Conservation (phyloP, 2,329 filamentous ascomycete species). For the Monilinia aucupariae region DNA sequence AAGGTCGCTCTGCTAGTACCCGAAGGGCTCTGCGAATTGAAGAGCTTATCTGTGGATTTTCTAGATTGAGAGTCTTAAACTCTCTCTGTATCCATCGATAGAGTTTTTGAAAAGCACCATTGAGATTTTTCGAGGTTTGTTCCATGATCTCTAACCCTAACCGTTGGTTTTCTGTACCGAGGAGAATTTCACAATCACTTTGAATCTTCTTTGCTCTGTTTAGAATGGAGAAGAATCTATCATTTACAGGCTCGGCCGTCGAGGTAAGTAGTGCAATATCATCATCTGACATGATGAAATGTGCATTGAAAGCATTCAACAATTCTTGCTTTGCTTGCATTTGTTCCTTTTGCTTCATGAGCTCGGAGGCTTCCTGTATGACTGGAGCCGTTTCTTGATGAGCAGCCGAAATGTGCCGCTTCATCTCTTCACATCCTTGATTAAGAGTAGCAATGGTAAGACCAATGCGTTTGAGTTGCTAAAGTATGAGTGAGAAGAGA, state of each 20-base stretch:
- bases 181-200: conserved; percentile 79
- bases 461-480: conserved; percentile 86
- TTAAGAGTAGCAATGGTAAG: conserved; percentile 73
- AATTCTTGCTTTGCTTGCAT: conserved; percentile 76
- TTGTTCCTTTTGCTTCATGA: conserved; percentile 67
- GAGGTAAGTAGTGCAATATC: conserved; percentile 72
- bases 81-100: conserved; percentile 94
- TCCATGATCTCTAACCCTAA: conserved; percentile 89
- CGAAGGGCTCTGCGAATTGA: conserved; percentile 78
- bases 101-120: conserved; percentile 88
- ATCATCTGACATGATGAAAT: conserved; percentile 80
- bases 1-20: conserved; percentile 82
- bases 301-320: conserved; percentile 68
- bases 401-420: conserved; percentile 67
- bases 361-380: conserved; percentile 67
- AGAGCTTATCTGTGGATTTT: conserved; percentile 86
- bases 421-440: conserved; percentile 73
- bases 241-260: conserved; percentile 75
- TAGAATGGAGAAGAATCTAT: conserved; percentile 74
- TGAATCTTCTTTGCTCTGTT: conserved; percentile 79
- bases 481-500: conserved; percentile 30
- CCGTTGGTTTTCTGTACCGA: conserved; percentile 85
- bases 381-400: conserved; percentile 69
- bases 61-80: conserved; percentile 85
- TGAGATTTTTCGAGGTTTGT: conserved; percentile 78